phyloP scores from a whole-genome alignment of 352 stramenopile genomes.

The Albugo candida region DNA sequence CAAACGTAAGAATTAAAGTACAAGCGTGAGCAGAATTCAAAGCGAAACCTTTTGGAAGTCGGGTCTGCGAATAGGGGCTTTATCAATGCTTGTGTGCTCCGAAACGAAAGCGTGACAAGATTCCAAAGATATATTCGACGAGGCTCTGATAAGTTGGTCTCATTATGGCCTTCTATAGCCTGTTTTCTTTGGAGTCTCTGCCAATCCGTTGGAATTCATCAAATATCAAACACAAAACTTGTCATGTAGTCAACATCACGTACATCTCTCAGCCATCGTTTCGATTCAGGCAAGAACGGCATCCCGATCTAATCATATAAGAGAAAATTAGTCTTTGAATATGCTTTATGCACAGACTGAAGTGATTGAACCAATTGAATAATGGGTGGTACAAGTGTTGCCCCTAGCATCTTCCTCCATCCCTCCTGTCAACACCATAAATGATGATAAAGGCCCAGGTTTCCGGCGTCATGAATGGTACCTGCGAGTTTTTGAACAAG shows the following conservation, averaged over 20 bases:
- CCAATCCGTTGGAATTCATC: too few relatives aligned
- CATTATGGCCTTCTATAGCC: too few relatives aligned
- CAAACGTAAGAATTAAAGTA: neutral
- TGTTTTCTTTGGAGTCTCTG: too few relatives aligned
- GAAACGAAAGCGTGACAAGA: neutral
- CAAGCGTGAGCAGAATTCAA: too few relatives aligned
- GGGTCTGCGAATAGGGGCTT: neutral
- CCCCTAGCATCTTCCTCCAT: conserved; percentile 39
- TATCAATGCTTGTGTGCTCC: neutral
- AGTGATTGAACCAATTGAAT: conserved; percentile 24
- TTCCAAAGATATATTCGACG: too few relatives aligned
- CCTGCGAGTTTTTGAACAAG: conserved; percentile 17
- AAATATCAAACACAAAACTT: neutral
- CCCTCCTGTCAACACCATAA: conserved; percentile 12
- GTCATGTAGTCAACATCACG: neutral
- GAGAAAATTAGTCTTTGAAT: neutral
- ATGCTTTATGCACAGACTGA: neutral
- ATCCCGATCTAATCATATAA: conserved; percentile 23
- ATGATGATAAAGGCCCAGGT: neutral
- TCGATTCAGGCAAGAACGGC: conserved; percentile 46
- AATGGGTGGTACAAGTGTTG: conserved; percentile 39
- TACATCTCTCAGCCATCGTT: conserved; percentile 40
- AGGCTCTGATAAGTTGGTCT: too few relatives aligned
- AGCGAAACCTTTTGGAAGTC: too few relatives aligned
- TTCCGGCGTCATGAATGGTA: neutral